These are phyloP conservation scores for Murraya koenigii DNA, from an alignment of 345 rosid genomes.

Conservation along the genomic window DNA sequence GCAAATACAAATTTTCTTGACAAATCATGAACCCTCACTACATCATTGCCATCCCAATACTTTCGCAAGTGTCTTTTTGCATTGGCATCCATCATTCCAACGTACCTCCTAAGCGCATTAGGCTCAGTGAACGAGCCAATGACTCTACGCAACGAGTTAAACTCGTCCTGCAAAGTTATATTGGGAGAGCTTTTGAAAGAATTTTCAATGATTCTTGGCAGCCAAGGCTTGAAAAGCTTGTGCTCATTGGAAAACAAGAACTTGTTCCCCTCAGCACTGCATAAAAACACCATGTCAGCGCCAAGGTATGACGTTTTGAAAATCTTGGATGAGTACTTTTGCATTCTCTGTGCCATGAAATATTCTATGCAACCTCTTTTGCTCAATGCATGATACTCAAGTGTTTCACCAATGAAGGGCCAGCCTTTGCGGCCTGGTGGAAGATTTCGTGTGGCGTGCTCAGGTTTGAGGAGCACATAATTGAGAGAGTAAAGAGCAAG, in stretches of 20 bases:
- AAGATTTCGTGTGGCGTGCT: background rate
- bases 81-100: background rate
- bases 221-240: constrained; percentile 15
- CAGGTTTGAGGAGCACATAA: background rate
- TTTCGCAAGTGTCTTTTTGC: background rate
- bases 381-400: background rate
- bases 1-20: background rate
- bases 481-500: background rate
- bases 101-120: background rate
- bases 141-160: background rate
- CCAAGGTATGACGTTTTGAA: background rate
- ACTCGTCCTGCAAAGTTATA: background rate
- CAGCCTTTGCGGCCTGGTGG: constrained; percentile 12
- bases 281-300: background rate
- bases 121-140: background rate
- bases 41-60: background rate
- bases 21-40: background rate
- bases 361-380: background rate
- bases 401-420: constrained; percentile 18
- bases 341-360: background rate
- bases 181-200: background rate
- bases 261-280: constrained; percentile 20
- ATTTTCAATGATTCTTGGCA: background rate
- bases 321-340: background rate
- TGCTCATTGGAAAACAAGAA: constrained; percentile 4